phyloP scores from a whole-genome alignment of 495 filamentous ascomycete species.

The Aeminium ludgeri region DNA sequence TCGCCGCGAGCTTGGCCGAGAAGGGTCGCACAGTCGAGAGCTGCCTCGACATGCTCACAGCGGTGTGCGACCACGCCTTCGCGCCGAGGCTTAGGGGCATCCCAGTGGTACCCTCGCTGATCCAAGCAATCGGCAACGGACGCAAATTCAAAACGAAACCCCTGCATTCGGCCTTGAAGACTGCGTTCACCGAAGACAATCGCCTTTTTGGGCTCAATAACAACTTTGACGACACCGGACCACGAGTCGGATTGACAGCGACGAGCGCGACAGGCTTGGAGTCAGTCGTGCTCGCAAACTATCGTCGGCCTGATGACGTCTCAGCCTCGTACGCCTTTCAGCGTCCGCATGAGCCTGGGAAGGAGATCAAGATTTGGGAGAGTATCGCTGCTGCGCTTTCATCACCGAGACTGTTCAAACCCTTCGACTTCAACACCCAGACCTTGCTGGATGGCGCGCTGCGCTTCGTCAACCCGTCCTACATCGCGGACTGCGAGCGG shows the following conservation, averaged over 20 bases:
- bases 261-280: slow-evolving; percentile 24
- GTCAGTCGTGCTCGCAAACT: slow-evolving; percentile 34
- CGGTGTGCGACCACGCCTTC: slow-evolving; percentile 30
- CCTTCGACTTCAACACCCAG: slow-evolving; percentile 25
- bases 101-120: slow-evolving; percentile 22
- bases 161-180: slow-evolving; percentile 12
- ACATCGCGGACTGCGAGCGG: slow-evolving; percentile 30
- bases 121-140: slow-evolving; percentile 22
- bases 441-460: slow-evolving; percentile 32
- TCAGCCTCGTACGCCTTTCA: slow-evolving; percentile 27
- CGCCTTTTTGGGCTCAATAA: slow-evolving; percentile 12
- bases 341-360: slow-evolving; percentile 26
- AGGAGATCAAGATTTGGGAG: slow-evolving; percentile 34
- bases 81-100: slow-evolving; percentile 25
- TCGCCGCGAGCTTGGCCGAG: slow-evolving; percentile 37
- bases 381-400: slow-evolving; percentile 31
- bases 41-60: slow-evolving; percentile 29
- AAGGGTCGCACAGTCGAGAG: slow-evolving; percentile 30
- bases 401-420: slow-evolving; percentile 32
- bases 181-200: slow-evolving; percentile 12
- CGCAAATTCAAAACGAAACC: slow-evolving; percentile 24
- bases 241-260: slow-evolving; percentile 31
- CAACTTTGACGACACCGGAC: slow-evolving; percentile 3
- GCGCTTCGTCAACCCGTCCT: slow-evolving; percentile 32
- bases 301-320: slow-evolving; percentile 27